Base-by-base conservation (phyloP, 2,329 filamentous ascomycete genomes). In the Nemania bipapillata region DNA sequence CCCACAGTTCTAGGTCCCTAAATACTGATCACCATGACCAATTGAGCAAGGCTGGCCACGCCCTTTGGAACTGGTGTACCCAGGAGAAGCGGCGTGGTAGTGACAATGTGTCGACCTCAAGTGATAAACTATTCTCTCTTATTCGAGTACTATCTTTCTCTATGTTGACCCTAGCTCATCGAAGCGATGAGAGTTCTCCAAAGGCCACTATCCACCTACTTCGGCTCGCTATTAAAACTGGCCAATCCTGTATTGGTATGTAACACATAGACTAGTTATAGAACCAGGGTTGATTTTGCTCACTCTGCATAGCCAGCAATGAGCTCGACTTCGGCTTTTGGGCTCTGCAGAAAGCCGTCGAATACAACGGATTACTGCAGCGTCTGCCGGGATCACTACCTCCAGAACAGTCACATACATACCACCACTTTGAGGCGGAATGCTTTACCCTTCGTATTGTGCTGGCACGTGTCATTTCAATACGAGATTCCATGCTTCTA, bases 51-150 rank as follows among this genome's bases (percentile, higher is more conserved):
- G 72, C 82, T 6, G 91, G 87, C 63, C 85, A 86, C 0, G 81
- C 82, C 26, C 79, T 93, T 7, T 93, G 91, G 91, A 93, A 93
- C 71, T 76, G 86, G 5, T 89, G 88, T 47, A 88, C 89, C 1
- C 84, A 86, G 28, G 75, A 88, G 5, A 81, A 78, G 42, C 79
- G 81, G 7, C 76, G 83, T 58, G 75, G 78, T 69, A 65, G 74
- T 28, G 50, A 73, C 24, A 59, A 70, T 54, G 12, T 65, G 1
- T 63, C 73, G 3, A 71, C 76, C 0, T 66, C 68, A 4, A 73
- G 66, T 72, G 74, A 58, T 49, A 80, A 55, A 63, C 72, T 84
- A 30, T 72, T 86, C 1, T 70, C 81, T 6, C 76, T 81, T 15
- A 79, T 79, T 12, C 82, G 86, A 49, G 77, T 86, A 1, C 82